These are phyloP conservation scores for Myxozyma mucilagina DNA, from an alignment of 805 yeast species.

Conservation along the genomic window DNA sequence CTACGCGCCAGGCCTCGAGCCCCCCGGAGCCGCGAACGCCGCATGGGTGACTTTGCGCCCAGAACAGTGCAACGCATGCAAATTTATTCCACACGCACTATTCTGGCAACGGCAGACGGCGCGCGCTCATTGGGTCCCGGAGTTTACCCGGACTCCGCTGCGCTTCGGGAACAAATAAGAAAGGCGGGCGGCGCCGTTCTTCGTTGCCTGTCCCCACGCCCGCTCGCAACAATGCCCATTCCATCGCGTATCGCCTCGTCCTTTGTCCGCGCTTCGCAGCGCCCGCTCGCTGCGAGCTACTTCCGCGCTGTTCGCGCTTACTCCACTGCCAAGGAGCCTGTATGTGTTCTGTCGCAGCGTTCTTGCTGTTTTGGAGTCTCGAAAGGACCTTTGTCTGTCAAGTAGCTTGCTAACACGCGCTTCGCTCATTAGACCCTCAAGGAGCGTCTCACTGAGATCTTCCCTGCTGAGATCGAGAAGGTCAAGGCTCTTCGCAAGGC, in stretches of 20 bases:
- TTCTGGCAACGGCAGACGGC: background rate
- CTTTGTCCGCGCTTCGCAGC: slow-evolving; percentile 31
- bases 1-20: background rate
- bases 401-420: background rate
- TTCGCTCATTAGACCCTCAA: slow-evolving; percentile 57
- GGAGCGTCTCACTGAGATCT: slow-evolving; percentile 88
- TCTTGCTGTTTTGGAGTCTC: background rate
- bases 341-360: slow-evolving; percentile 13
- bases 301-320: slow-evolving; percentile 29
- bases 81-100: background rate
- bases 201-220: background rate
- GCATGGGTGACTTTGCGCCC: background rate
- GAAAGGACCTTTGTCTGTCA: background rate
- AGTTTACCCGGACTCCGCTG: too few species aligned
- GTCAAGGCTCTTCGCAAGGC: slow-evolving; percentile 85
- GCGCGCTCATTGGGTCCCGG: slow-evolving; percentile 7
- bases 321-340: slow-evolving; percentile 36
- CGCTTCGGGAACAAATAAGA: background rate
- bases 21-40: background rate
- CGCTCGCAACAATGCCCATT: slow-evolving; percentile 24
- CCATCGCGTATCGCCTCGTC: slow-evolving; percentile 30
- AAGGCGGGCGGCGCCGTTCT: background rate
- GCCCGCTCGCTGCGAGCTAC: slow-evolving; percentile 23
- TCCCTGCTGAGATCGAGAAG: slow-evolving; percentile 90
- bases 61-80: background rate